phyloP scores from a whole-genome alignment of 306 rosid species.

The Fragaria iinumae region DNA sequence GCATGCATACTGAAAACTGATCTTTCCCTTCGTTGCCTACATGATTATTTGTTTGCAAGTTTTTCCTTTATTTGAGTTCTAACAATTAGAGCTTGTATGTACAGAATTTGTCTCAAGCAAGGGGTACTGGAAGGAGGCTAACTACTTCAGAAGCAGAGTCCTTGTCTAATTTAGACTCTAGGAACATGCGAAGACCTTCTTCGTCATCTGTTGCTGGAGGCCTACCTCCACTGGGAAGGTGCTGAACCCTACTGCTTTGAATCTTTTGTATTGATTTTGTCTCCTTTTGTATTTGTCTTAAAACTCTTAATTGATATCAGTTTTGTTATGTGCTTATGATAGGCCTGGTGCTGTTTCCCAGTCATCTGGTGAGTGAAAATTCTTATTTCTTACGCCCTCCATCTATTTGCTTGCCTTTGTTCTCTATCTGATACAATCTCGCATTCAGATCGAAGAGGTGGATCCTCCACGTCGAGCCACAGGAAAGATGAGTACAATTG shows the following conservation, averaged over 20 bases:
- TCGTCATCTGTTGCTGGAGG: constrained; percentile 95
- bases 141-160: constrained; percentile 66
- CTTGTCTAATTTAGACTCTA: constrained; percentile 66
- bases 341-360: constrained; percentile 85
- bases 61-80: background rate
- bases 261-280: background rate
- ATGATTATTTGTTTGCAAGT: background rate
- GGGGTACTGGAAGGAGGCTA: constrained; percentile 78
- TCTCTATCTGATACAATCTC: constrained; percentile 42
- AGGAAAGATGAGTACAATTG: constrained; percentile 94
- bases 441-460: constrained; percentile 91
- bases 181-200: constrained; percentile 78
- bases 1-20: background rate
- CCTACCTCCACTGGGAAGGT: constrained; percentile 98
- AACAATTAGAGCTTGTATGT: constrained; percentile 19
- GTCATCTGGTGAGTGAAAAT: constrained; percentile 72
- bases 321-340: constrained; percentile 33
- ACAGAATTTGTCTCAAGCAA: constrained; percentile 84
- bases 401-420: constrained; percentile 29
- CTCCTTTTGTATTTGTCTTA: background rate
- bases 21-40: background rate
- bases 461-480: constrained; percentile 74
- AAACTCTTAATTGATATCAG: constrained; percentile 29
- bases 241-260: constrained; percentile 22
- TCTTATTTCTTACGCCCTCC: constrained; percentile 18